These are phyloP conservation scores for Solanum appendiculatum DNA, from an alignment of 257 asterid genomes.

Conservation along the genomic window DNA sequence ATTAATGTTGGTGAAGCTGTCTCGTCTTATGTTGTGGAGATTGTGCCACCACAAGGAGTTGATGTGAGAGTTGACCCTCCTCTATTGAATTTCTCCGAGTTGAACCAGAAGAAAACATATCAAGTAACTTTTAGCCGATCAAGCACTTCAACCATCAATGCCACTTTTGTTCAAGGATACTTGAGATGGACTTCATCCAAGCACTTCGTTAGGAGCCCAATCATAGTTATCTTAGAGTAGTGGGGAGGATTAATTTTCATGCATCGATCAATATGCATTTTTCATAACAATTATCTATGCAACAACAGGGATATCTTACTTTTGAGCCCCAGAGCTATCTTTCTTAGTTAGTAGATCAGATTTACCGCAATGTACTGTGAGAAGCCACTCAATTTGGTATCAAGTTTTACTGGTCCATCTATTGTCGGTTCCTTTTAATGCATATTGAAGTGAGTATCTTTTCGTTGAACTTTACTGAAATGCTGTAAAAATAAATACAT, in stretches of 20 bases:
- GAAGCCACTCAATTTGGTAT: background rate
- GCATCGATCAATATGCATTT: background rate
- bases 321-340: background rate
- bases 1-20: slow-evolving; percentile 27
- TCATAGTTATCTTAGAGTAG: background rate
- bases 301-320: background rate
- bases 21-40: background rate
- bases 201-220: slow-evolving; percentile 14
- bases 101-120: slow-evolving; percentile 4
- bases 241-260: background rate
- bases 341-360: background rate
- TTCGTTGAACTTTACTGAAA: background rate
- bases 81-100: background rate
- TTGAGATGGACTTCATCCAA: slow-evolving; percentile 16
- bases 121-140: slow-evolving; percentile 5
- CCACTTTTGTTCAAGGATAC: slow-evolving; percentile 12
- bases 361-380: background rate
- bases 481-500: background rate
- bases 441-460: background rate
- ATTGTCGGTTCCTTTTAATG: background rate
- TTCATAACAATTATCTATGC: background rate
- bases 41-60: slow-evolving; percentile 6
- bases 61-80: slow-evolving; percentile 5
- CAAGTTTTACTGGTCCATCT: background rate
- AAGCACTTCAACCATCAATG: background rate